Evolutionary conservation across 768 basidiomycete species (phyloP).

Genomic region (Pulveroboletus sp.): DNA sequence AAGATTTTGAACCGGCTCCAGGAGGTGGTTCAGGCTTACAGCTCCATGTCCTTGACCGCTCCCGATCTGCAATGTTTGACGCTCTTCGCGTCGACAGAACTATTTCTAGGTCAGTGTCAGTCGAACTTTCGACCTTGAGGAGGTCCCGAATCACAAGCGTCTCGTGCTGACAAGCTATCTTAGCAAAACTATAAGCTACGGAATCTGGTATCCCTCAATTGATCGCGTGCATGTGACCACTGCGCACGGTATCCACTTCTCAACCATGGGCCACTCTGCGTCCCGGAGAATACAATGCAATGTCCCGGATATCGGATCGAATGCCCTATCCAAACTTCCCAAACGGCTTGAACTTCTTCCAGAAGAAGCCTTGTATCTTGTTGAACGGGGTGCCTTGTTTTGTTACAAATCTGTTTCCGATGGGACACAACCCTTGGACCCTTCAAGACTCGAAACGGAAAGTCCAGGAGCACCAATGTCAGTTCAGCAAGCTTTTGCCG

Average conservation of each 20-base stretch:
- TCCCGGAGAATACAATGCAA: slow-evolving; percentile 41
- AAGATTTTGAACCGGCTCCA: slow-evolving; percentile 86
- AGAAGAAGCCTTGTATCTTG: slow-evolving; percentile 91
- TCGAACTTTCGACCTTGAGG: not conserved
- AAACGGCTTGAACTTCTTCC: slow-evolving; percentile 84
- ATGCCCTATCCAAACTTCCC: slow-evolving; percentile 37
- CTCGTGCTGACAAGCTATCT: not conserved
- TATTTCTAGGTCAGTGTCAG: slow-evolving; percentile 71
- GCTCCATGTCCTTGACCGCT: slow-evolving; percentile 71
- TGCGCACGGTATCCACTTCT: slow-evolving; percentile 81
- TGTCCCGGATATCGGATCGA: slow-evolving; percentile 18
- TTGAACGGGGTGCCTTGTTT: slow-evolving; percentile 85
- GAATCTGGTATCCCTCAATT: slow-evolving; percentile 69
- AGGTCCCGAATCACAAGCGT: not conserved
- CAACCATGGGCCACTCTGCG: slow-evolving; percentile 75
- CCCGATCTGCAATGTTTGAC: slow-evolving; percentile 83
- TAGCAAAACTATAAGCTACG: slow-evolving; percentile 79
- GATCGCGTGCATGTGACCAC: slow-evolving; percentile 63
- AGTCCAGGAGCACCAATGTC: slow-evolving; percentile 74
- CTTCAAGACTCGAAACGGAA: slow-evolving; percentile 30
- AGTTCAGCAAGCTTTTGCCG: slow-evolving; percentile 84
- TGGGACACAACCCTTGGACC: slow-evolving; percentile 15
- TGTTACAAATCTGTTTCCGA: slow-evolving; percentile 62
- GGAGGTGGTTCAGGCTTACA: slow-evolving; percentile 71
- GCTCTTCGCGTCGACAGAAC: slow-evolving; percentile 70